phyloP scores from a whole-genome alignment of 148 eudicot genomes.

The Fallopia convolvulus region DNA sequence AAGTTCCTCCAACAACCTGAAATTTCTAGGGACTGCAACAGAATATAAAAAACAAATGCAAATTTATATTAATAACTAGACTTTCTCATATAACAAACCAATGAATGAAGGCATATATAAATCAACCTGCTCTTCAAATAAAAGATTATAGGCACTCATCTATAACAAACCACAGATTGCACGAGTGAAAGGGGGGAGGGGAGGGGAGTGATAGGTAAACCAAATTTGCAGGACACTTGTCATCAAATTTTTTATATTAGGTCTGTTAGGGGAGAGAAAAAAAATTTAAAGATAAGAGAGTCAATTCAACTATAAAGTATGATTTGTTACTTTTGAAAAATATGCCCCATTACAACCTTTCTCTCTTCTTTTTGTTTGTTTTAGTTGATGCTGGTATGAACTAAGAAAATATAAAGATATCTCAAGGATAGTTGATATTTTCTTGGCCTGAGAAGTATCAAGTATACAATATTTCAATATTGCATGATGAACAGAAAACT shows the following conservation, averaged over 20 bases:
- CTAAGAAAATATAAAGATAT: neutral
- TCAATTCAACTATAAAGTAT: neutral
- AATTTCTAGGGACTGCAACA: slow-evolving; percentile 41
- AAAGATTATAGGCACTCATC: neutral
- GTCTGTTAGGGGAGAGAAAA: neutral
- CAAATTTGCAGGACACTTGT: neutral
- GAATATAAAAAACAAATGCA: neutral
- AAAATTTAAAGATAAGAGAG: neutral
- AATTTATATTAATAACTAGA: neutral
- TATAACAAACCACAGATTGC: neutral
- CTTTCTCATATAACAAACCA: neutral
- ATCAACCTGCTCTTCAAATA: no score
- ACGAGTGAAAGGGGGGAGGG: neutral
- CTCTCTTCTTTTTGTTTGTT: neutral
- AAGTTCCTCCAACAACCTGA: slow-evolving; percentile 48
- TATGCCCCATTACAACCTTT: neutral
- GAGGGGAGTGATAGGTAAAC: no score
- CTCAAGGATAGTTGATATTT: neutral
- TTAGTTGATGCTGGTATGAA: neutral
- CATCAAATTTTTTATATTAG: neutral
- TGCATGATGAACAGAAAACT: neutral
- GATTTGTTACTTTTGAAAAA: neutral
- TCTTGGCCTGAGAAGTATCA: neutral
- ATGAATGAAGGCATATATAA: neutral
- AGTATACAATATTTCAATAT: neutral